These are phyloP conservation scores for Didymellaceae sp. DNA, from an alignment of 2,329 filamentous ascomycete genomes.

Conservation along the genomic window DNA sequence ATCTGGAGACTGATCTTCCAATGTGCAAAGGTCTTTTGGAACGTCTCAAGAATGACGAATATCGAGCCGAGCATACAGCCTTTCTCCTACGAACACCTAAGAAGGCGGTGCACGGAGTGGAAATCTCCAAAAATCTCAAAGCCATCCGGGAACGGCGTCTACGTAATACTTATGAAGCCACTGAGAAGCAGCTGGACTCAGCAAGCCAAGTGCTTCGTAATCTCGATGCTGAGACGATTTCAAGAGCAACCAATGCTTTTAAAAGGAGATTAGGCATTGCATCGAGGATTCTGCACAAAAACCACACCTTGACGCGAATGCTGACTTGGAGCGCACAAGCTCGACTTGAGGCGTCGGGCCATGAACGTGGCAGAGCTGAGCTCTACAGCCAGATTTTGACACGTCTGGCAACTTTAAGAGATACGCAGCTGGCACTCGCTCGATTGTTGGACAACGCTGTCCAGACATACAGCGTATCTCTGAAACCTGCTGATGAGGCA, in stretches of 20 bases:
- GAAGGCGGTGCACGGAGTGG: slow-evolving; percentile 1
- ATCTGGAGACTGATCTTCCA: slow-evolving; percentile 37
- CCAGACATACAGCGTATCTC: slow-evolving; percentile 27
- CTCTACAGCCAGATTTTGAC: slow-evolving; percentile 32
- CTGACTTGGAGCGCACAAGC: slow-evolving; percentile 39
- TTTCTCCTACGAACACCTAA: slow-evolving; percentile 3
- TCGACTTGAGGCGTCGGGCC: slow-evolving; percentile 31
- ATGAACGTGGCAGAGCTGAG: slow-evolving; percentile 17
- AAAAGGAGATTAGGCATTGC: slow-evolving; percentile 33
- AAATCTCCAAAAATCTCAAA: slow-evolving; percentile 6
- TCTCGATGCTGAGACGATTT: slow-evolving; percentile 12
- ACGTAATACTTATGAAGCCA: slow-evolving; percentile 25
- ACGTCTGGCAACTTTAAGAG: slow-evolving; percentile 35
- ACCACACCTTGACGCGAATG: slow-evolving; percentile 35
- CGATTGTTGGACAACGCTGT: slow-evolving; percentile 35
- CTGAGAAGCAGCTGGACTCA: slow-evolving; percentile 26
- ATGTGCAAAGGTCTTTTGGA: slow-evolving; percentile 33
- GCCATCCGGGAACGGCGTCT: slow-evolving; percentile 12
- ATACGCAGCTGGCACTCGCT: slow-evolving; percentile 39
- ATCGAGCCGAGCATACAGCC: slow-evolving; percentile 15
- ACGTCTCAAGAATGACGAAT: slow-evolving; percentile 36
- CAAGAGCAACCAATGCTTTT: slow-evolving; percentile 20
- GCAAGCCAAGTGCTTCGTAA: slow-evolving; percentile 24
- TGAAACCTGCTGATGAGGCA: slow-evolving; percentile 20
- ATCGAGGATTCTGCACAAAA: slow-evolving; percentile 34